Percentiles rank a stretch among this genome's conserved stretches.
These are phyloP conservation scores for Chimonanthus salicifolius DNA, from an alignment of 164 flowering plant genomes.

Conservation along the genomic window DNA sequence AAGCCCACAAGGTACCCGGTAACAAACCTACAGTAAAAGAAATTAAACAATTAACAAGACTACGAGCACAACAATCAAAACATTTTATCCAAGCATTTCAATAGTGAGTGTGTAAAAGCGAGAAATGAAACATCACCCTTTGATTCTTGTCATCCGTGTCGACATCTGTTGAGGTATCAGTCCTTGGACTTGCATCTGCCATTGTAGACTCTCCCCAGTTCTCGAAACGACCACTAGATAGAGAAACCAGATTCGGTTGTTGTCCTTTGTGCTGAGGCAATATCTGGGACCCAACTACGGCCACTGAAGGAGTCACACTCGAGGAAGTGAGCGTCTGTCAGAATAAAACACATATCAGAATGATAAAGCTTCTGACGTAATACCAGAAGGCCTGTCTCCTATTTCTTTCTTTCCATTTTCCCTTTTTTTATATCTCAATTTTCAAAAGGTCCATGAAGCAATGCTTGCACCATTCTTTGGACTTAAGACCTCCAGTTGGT, in stretches of 20 bases:
- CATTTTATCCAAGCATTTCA: neutral
- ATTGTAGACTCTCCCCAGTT: slow-evolving; percentile 49
- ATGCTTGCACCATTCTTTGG: too few relatives aligned
- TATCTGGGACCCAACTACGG: slow-evolving; percentile 26
- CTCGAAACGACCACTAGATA: slow-evolving; percentile 36
- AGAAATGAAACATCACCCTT: slow-evolving; percentile 31
- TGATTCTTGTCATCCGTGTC: slow-evolving; percentile 67
- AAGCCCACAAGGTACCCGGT: neutral
- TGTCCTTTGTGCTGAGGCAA: slow-evolving; percentile 30
- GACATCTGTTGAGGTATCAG: slow-evolving; percentile 79
- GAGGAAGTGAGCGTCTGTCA: slow-evolving; percentile 26
- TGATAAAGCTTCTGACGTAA: neutral
- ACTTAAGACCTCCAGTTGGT: too few relatives aligned
- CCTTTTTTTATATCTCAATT: too few relatives aligned
- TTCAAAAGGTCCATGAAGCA: too few relatives aligned
- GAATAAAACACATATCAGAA: neutral
- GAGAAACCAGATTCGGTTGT: slow-evolving; percentile 26
- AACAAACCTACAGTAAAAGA: too few relatives aligned
- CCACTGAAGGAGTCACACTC: slow-evolving; percentile 19
- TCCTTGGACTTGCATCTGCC: slow-evolving; percentile 91
- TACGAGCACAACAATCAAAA: neutral
- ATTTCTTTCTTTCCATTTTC: neutral
- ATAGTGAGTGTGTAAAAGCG: neutral
- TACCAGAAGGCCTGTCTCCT: neutral
- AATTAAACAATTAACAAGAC: neutral